Evolutionary conservation across 1,139 yeast genomes (phyloP), one percentile per base, ranked within the genome.

Genomic region (Zygotorulaspora mrakii): DNA sequence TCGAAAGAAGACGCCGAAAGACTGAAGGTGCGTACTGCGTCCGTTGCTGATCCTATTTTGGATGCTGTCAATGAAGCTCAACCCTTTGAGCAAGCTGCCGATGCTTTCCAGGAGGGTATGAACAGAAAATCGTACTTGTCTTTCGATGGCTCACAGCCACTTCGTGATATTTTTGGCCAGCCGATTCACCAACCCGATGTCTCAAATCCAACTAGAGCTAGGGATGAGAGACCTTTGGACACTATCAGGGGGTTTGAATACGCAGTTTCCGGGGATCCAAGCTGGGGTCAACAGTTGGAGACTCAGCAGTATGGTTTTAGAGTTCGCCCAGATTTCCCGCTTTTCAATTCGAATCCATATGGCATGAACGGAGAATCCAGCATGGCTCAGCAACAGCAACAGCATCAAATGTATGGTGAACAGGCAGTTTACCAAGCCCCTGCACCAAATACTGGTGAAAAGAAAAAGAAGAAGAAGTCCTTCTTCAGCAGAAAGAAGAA

Each of bases 211-310:
- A 82, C 96, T 10, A 76, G 98, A 57, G 67, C 84, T 12, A 76
- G 97, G 61, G 88, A 88, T 63, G 98, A 91, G 68, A 77, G 98
- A 53, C 98, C 98, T 3, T 68, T 91, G 58, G 98, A 94, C 64
- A 91, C 98, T 2, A 88, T 91, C 55, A 71, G 96, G 49, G 76
- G 85, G 4, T 91, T 91, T 65, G 97, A 91, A 68, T 91, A 82
- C 60, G 81, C 96, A 23, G 86, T 91, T 48, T 83, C 95, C 3
- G 96, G 96, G 32, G 96, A 89, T 62, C 69, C 73, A 41, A 64
- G 75, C 18, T 82, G 83, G 67, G 75, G 81, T 40, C 91, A 85
- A 45, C 88, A 85, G 56, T 73, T 87, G 59, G 96, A 89, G 64
- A 73, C 89, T 7, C 74, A 74, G 16, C 68, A 78, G 26, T 71